Evolutionary conservation across 2,329 filamentous ascomycete species (phyloP).

Genomic region (Exophiala oligosperma): DNA sequence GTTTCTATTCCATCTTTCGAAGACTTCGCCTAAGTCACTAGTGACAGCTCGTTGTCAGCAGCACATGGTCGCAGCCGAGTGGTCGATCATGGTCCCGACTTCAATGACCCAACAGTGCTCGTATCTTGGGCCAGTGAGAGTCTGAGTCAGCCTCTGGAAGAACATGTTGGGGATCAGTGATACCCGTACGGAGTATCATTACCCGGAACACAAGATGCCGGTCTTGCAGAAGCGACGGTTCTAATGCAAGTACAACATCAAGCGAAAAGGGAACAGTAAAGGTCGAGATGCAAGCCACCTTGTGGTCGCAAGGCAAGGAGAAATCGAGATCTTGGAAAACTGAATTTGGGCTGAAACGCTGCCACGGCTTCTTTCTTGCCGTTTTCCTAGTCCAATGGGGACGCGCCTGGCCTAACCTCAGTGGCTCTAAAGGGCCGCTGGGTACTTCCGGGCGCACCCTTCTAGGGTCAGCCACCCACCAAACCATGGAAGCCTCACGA

Average conservation of each 20-base stretch:
- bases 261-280: background rate
- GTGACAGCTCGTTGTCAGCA: too few relatives aligned
- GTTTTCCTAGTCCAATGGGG: background rate
- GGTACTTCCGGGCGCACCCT: background rate
- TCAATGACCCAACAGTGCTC: too few relatives aligned
- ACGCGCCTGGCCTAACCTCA: background rate
- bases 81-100: too few relatives aligned
- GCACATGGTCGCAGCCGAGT: too few relatives aligned
- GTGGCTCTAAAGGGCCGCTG: background rate
- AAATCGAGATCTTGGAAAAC: background rate
- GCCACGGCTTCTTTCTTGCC: background rate
- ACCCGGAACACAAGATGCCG: background rate
- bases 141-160: background rate
- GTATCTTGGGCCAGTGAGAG: background rate
- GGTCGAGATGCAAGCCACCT: background rate
- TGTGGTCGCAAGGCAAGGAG: background rate
- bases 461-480: background rate
- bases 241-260: background rate
- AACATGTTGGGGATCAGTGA: background rate
- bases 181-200: background rate
- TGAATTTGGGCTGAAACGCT: background rate
- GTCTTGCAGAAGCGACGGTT: background rate
- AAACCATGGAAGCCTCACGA: background rate
- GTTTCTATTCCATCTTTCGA: too few relatives aligned
- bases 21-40: too few relatives aligned